These are phyloP conservation scores for Ceratocystis alfenasii DNA, from an alignment of 2,329 filamentous ascomycete genomes.

Conservation along the genomic window DNA sequence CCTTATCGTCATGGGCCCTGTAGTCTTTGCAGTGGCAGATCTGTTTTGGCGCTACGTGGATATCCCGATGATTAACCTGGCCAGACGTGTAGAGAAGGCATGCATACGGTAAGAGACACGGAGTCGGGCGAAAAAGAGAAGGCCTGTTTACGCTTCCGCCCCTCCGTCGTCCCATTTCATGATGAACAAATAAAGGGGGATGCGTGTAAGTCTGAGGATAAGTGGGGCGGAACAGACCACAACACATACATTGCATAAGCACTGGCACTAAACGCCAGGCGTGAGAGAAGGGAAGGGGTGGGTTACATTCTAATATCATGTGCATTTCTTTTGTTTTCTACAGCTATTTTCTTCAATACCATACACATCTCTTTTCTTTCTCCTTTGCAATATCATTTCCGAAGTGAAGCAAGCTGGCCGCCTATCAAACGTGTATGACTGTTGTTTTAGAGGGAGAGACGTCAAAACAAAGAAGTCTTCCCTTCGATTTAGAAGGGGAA, in stretches of 20 bases:
- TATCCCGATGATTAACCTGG: conserved; percentile 22
- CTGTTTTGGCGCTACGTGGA: conserved; percentile 22
- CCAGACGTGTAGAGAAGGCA: conserved; percentile 17
- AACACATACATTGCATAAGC: background rate
- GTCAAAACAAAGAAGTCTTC: background rate
- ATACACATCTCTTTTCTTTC: background rate
- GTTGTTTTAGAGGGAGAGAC: background rate
- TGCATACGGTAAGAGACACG: conserved; percentile 2
- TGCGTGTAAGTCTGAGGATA: conserved; percentile 1
- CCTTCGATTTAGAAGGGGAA: too few species aligned
- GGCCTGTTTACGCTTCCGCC: background rate
- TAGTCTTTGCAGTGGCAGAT: conserved; percentile 22
- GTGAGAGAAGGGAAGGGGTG: background rate
- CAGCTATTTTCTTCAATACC: conserved; percentile 2
- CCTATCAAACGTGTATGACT: conserved; percentile 4
- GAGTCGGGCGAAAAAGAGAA: background rate
- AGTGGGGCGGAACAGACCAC: background rate
- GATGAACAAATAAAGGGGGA: background rate
- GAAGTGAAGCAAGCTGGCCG: background rate
- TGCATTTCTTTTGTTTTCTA: conserved; percentile 9
- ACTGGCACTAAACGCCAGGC: background rate
- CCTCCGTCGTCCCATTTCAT: background rate
- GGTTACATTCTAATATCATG: background rate
- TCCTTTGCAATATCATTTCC: background rate
- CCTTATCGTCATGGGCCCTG: conserved; percentile 20